phyloP scores from a whole-genome alignment of 768 basidiomycete genomes.

The Pulveroboletus ravenelii region DNA sequence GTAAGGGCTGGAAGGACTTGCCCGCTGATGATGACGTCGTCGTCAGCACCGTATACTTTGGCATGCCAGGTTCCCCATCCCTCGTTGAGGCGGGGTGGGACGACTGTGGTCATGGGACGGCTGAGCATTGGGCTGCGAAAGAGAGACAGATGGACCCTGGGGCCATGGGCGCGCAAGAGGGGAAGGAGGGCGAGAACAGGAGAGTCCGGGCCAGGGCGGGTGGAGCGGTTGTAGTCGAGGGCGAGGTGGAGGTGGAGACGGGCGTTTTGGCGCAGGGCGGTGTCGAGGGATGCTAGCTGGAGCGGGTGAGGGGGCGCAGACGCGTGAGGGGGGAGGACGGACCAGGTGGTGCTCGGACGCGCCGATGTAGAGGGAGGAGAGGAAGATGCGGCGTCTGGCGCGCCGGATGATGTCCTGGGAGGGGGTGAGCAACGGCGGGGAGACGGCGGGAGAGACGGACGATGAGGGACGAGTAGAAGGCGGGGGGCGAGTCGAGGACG shows the following conservation, averaged over 20 bases:
- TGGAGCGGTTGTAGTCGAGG: conserved; percentile 77
- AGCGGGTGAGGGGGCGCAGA: not conserved
- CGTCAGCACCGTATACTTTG: conserved; percentile 91
- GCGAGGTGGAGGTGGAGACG: conserved; percentile 65
- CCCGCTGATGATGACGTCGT: conserved; percentile 92
- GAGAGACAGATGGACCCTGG: conserved; percentile 70
- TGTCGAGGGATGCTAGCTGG: conserved; percentile 68
- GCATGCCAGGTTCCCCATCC: conserved; percentile 99
- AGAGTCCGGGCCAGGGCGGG: conserved; percentile 67
- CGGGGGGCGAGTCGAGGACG: conserved; percentile 51
- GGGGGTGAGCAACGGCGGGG: not conserved
- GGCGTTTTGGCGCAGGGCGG: conserved; percentile 54
- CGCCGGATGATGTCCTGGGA: conserved; percentile 66
- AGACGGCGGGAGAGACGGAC: conserved; percentile 33
- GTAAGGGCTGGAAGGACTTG: conserved; percentile 34
- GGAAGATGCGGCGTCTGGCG: conserved; percentile 77
- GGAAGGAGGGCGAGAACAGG: conserved; percentile 67
- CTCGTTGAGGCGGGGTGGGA: conserved; percentile 94
- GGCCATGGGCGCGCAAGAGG: conserved; percentile 64
- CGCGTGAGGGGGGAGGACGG: conserved; percentile 25
- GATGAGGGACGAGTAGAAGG: conserved; percentile 54
- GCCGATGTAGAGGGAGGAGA: conserved; percentile 89
- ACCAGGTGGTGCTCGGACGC: conserved; percentile 76
- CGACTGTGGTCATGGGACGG: conserved; percentile 65
- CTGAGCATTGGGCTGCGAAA: conserved; percentile 86